Base-by-base conservation (phyloP, 2,329 filamentous ascomycete species). In the Fusarium algeriense region DNA sequence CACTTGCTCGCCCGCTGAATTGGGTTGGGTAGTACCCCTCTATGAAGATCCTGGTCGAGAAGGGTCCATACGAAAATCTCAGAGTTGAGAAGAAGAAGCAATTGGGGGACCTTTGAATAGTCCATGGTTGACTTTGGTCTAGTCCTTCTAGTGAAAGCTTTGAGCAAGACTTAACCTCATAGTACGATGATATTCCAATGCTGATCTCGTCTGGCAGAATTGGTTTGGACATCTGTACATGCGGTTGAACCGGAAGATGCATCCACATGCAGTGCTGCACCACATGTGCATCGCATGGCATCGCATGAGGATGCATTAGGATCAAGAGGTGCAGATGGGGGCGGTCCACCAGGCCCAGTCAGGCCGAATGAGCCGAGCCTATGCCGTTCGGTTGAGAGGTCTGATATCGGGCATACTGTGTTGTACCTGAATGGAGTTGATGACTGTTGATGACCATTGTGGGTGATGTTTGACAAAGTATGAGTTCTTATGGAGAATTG, bases 1-100 rank as follows among this genome's bases (percentile, higher is more conserved):
- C 54, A 58, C 67, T 45, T 37, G 43, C 68, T 57, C 73, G 64
- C 62, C 73, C 59, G 37, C 68, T 66, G 48, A 57, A 57, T 62
- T 64, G 61, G 61, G 60, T 43, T 50, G 44, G 14, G 23, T 26
- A 28, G 38, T 53, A 37, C 63, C 59, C 45, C 45, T 67, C 54
- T 40, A 14, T 32, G 20, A 43, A 68, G 41, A 58, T 70, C 49
- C 58, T 57, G 68, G 61, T 61, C 50, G 19, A 38, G 46, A 60
- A 46, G 50, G 57, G 45, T 63, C 40, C 43, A 62, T 48, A n/a
- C 26, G 30, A 56, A 56, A 34, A 35, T 20, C 30, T 56, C 40
- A 35, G 23, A 28, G 30, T 35, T 56, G 20, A 32, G 45, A 44
- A 41, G 38, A 46, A 50, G 32, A 55, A 52, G 43, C 41, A 58